A percentile compares a stretch with the other conserved stretches of the same genome.
These are phyloP conservation scores for Prinsepia uniflora DNA, from an alignment of 306 rosid species.

Conservation along the genomic window DNA sequence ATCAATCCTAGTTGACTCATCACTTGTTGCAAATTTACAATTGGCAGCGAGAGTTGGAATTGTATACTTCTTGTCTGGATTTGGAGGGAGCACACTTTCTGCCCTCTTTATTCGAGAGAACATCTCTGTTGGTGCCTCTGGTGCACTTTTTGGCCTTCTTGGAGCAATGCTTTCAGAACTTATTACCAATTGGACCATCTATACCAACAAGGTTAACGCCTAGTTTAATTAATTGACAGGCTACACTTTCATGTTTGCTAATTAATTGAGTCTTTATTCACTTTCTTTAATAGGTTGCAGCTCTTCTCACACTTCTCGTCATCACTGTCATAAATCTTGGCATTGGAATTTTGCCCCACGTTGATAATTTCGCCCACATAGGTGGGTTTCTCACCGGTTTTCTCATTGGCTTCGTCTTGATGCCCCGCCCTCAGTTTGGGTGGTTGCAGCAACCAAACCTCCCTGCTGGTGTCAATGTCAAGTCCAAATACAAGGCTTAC, in stretches of 20 bases:
- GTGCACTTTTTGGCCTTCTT: constrained; percentile 89
- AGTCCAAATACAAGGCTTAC: constrained; percentile 63
- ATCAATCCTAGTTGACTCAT: neutral
- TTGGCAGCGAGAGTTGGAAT: constrained; percentile 73
- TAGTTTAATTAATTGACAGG: neutral
- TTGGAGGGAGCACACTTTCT: constrained; percentile 72
- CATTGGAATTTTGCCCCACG: constrained; percentile 75
- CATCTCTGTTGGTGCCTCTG: constrained; percentile 92
- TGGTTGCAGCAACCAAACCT: constrained; percentile 53
- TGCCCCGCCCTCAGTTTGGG: constrained; percentile 67
- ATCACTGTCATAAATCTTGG: constrained; percentile 68
- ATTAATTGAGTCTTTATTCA: too few relatives aligned
- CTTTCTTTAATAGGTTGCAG: constrained; percentile 56
- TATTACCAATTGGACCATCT: constrained; percentile 82
- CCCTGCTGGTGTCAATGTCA: constrained; percentile 42
- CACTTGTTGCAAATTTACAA: neutral
- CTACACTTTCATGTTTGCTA: neutral
- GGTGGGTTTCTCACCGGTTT: constrained; percentile 79
- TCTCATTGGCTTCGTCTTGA: constrained; percentile 70
- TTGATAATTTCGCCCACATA: constrained; percentile 80
- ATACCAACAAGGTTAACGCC: constrained; percentile 57
- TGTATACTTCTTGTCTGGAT: constrained; percentile 64
- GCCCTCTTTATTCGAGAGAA: constrained; percentile 52
- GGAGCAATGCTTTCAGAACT: constrained; percentile 98
- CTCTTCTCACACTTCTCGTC: constrained; percentile 58